Evolutionary conservation across 768 basidiomycete species (phyloP), one percentile per base, ranked within the genome.

Genomic region (Trametes cinnabarina): DNA sequence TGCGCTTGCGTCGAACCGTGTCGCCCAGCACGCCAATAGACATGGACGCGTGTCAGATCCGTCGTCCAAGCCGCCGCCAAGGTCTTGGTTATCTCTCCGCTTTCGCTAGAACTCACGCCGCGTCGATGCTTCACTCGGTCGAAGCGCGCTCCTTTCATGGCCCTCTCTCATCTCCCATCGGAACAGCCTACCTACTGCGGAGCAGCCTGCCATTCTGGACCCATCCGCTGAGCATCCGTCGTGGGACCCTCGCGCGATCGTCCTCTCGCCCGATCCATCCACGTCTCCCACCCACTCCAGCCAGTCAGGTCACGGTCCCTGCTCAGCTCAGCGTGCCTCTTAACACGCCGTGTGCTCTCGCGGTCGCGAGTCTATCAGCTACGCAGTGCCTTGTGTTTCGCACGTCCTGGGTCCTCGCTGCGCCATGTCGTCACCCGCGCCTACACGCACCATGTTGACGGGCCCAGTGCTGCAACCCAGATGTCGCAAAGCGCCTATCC

Each of bases 241-340:
- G 51, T 60, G 48, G 17, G 54, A 60, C 44, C 7, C 34, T 39
- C n/a, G 12, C 22, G 17, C 50, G 51, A 58, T 52, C 57, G 44
- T 32, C 49, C 44, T 47, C 46, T 22, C 37, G 39, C 39, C 20
- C 51, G 46, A 48, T 53, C 17, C 51, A 46, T 34, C 51, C 22
- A 22, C 32, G 26, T 17, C 48, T 54, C 58, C 58, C 51, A 49
- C 51, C 44, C 41, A 48, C 34, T 26, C n/a, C n/a, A n/a, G n/a
- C n/a, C 25, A 22, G 26, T 34, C 12, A 19, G 43, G 32, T 22
- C 51, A 23, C 43, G 41, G 3, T 15, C 19, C n/a, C 32, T 46
- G 32, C 19, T 15, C 19, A 20, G 11, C 30, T 34, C 42, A 3
- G 37, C n/a, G 15, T 5, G n/a, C 37, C 14, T 8, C 10, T 39